A percentile compares a stretch with the other conserved stretches of the same genome.
These are phyloP conservation scores for Candida ovalis DNA, from an alignment of 805 yeast species.

Conservation along the genomic window DNA sequence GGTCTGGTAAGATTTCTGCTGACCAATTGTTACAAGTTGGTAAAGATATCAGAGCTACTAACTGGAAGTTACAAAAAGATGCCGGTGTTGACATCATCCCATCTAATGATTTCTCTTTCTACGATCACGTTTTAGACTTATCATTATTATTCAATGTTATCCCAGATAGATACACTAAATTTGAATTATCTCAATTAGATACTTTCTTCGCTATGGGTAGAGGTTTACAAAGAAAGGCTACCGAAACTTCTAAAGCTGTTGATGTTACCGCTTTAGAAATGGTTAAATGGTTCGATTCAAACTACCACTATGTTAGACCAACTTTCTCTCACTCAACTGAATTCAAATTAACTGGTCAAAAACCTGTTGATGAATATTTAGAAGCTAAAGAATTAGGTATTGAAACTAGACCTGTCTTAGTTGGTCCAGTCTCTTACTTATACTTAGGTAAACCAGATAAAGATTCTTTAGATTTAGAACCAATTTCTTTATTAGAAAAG, in stretches of 20 bases:
- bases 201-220: constrained; percentile 99
- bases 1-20: constrained; percentile 87
- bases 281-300: constrained; percentile 99
- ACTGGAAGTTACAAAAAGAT: constrained; percentile 96
- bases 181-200: constrained; percentile 83
- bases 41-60: constrained; percentile 89
- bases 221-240: constrained; percentile 97
- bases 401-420: constrained; percentile 94
- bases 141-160: constrained; percentile 90
- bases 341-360: constrained; percentile 93
- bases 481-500: constrained; percentile 84
- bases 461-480: constrained; percentile 93
- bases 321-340: constrained; percentile 93
- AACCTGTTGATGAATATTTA: constrained; percentile 95
- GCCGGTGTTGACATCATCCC: constrained; percentile 98
- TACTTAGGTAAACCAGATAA: constrained; percentile 97
- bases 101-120: constrained; percentile 96
- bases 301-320: constrained; percentile 99
- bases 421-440: constrained; percentile 96
- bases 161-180: constrained; percentile 96
- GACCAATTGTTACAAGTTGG: constrained; percentile 90
- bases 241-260: constrained; percentile 81
- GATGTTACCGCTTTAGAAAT: constrained; percentile 98
- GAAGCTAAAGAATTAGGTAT: constrained; percentile 97
- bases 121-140: constrained; percentile 94